phyloP scores from a whole-genome alignment of 2,329 filamentous ascomycete species.

The Sporothrix dimorphospora region DNA sequence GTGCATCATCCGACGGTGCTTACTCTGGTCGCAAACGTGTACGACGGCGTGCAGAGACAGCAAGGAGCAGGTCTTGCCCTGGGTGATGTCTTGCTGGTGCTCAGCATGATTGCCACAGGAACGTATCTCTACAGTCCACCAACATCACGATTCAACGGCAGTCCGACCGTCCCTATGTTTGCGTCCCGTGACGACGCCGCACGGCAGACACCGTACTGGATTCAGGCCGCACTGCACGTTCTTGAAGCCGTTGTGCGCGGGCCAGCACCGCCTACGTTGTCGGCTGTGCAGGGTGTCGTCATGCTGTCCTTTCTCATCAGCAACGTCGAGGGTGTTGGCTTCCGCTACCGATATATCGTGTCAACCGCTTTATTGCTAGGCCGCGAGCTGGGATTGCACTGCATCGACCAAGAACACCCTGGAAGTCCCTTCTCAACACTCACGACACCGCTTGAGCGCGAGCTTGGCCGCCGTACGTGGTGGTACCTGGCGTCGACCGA shows the following conservation, averaged over 20 bases:
- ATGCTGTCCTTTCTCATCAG: constrained; percentile 22
- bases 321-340: constrained; percentile 25
- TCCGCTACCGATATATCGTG: constrained; percentile 25
- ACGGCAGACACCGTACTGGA: constrained; percentile 21
- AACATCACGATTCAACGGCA: not conserved
- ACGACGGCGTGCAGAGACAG: constrained; percentile 10
- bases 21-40: not conserved
- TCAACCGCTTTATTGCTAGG: constrained; percentile 16
- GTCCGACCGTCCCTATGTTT: not conserved
- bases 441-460: constrained; percentile 31
- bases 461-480: constrained; percentile 47
- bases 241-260: constrained; percentile 5
- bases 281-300: constrained; percentile 23
- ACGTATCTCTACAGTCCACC: constrained; percentile 8
- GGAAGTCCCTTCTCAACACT: not conserved
- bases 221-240: constrained; percentile 9
- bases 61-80: not conserved
- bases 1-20: constrained; percentile 25
- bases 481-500: constrained; percentile 49
- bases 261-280: constrained; percentile 1
- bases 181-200: not conserved
- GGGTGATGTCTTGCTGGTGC: constrained; percentile 19
- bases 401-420: constrained; percentile 20
- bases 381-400: constrained; percentile 26
- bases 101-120: constrained; percentile 24